Conservation (phyloP, 164 flowering plant species). For the Magnolia officinalis region DNA sequence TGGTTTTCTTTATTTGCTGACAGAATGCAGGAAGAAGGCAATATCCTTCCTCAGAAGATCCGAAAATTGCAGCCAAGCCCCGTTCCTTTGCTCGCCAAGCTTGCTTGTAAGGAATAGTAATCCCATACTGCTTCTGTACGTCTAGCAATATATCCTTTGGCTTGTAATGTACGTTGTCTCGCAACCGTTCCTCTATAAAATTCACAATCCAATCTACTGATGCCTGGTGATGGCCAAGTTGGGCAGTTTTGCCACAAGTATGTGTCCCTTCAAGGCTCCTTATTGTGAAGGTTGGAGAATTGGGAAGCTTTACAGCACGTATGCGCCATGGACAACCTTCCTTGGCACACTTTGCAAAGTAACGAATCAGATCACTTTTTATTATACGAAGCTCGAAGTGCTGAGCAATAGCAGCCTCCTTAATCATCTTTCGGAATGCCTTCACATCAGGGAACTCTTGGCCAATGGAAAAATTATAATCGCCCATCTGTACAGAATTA, state of each 20-base stretch:
- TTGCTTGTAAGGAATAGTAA: slow-evolving; percentile 82
- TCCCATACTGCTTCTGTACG: slow-evolving; percentile 65
- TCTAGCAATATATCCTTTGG: slow-evolving; percentile 87
- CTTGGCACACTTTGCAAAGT: slow-evolving; percentile 74
- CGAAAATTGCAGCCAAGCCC: slow-evolving; percentile 69
- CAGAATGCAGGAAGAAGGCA: slow-evolving; percentile 69
- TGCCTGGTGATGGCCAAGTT: slow-evolving; percentile 81
- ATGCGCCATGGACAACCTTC: slow-evolving; percentile 94
- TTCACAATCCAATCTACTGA: slow-evolving; percentile 85
- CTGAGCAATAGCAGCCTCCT: slow-evolving; percentile 88
- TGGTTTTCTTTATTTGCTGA: slow-evolving; percentile 56
- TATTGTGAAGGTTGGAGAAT: slow-evolving; percentile 60
- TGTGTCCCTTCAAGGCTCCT: slow-evolving; percentile 78
- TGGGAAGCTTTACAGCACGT: slow-evolving; percentile 79
- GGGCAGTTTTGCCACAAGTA: slow-evolving; percentile 74
- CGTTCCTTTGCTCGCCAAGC: slow-evolving; percentile 94
- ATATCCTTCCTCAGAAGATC: slow-evolving; percentile 83
- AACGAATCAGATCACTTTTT: slow-evolving; percentile 71
- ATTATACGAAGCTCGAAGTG: slow-evolving; percentile 80
- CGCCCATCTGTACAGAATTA: slow-evolving; percentile 35
- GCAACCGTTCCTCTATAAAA: slow-evolving; percentile 61
- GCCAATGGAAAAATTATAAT: slow-evolving; percentile 53
- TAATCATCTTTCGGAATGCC: slow-evolving; percentile 63
- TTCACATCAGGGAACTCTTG: slow-evolving; percentile 88
- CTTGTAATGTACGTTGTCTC: slow-evolving; percentile 70